Percentiles rank a stretch among this genome's conserved stretches.
Evolutionary conservation across 2,329 filamentous ascomycete species (phyloP).

Genomic region (Fonsecaea nubica): DNA sequence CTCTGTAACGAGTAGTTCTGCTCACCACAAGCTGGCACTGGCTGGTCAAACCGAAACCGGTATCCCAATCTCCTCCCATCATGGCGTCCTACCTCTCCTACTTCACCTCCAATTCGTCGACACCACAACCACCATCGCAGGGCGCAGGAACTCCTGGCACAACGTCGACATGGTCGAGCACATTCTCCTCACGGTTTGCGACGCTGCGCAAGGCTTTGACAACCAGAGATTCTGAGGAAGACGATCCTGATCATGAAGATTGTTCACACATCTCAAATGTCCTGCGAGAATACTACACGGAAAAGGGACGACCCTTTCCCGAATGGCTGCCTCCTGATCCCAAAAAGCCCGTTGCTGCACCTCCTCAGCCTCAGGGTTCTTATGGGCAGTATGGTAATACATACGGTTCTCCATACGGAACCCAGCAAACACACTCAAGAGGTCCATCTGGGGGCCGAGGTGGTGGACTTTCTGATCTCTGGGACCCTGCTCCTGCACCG

Average conservation of each 20-base stretch:
- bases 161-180: slow-evolving; percentile 50
- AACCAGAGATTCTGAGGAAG: slow-evolving; percentile 68
- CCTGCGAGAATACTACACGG: slow-evolving; percentile 87
- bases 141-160: slow-evolving; percentile 23
- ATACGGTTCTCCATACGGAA: slow-evolving; percentile 42
- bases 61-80: too few relatives aligned
- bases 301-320: slow-evolving; percentile 82
- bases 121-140: slow-evolving; percentile 24
- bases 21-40: not conserved
- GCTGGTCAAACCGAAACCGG: not conserved
- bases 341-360: slow-evolving; percentile 65
- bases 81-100: slow-evolving; percentile 40
- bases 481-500: slow-evolving; percentile 54
- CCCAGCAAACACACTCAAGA: slow-evolving; percentile 42
- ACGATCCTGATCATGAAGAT: slow-evolving; percentile 68
- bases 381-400: slow-evolving; percentile 59
- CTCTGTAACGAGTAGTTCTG: not conserved
- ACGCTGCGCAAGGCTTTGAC: slow-evolving; percentile 71
- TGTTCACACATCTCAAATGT: slow-evolving; percentile 95
- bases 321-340: slow-evolving; percentile 89
- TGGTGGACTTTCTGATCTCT: slow-evolving; percentile 65
- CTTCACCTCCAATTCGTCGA: slow-evolving; percentile 38
- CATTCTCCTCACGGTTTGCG: slow-evolving; percentile 69
- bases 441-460: slow-evolving; percentile 50
- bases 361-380: slow-evolving; percentile 57